Base-by-base conservation (phyloP, 768 basidiomycete genomes). In the Mycena venus region DNA sequence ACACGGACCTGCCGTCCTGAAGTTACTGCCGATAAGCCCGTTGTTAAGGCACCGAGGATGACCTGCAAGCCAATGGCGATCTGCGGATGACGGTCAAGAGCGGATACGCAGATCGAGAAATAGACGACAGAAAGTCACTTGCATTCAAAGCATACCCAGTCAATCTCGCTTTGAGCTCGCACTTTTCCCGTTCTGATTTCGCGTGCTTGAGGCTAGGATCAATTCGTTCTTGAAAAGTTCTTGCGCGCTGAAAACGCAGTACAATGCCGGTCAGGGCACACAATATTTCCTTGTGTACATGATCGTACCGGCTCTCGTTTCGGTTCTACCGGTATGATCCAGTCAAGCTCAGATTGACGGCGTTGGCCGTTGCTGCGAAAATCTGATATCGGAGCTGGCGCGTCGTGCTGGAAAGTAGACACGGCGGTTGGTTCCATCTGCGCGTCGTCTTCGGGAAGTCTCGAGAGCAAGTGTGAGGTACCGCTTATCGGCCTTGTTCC, bases 11-110 rank as follows among this genome's bases (percentile, higher is more conserved):
- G 84, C 10, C 72, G 83, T 9, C 85, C 88, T 23, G 74, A 79
- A 9, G 85, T 80, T 3, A 87, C 83, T 7, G 91, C 91, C 0
- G 92, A 86, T 19, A 94, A 74, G 0, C 90, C 93, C 0, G 93
- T 94, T 8, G 92, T 94, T 32, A 94, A 82, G 2, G 93, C 88
- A 8, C 92, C 93, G 32, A 94, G 81, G 0, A 92, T 44, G 4
- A 94, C 90, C 78, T 94, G 93, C 42, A 92, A 66, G 15, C 86
- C 88, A 53, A 93, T 94, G 0, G 92, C 91, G 15, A 84, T 68
- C 73, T 89, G 87, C 32, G 78, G 8, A 64, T 44, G 76, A 86
- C 8, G 83, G 85, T 21, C 84, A 86, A 65, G 83, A 72, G 75
- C n/a, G 36, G 19, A 23, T 12, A 56, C 31, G 29, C 15, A 31